Percentiles rank a stretch among this genome's conserved stretches.
These are phyloP conservation scores for Beta lomatogona DNA, from an alignment of 179 eudicot genomes.

Conservation along the genomic window DNA sequence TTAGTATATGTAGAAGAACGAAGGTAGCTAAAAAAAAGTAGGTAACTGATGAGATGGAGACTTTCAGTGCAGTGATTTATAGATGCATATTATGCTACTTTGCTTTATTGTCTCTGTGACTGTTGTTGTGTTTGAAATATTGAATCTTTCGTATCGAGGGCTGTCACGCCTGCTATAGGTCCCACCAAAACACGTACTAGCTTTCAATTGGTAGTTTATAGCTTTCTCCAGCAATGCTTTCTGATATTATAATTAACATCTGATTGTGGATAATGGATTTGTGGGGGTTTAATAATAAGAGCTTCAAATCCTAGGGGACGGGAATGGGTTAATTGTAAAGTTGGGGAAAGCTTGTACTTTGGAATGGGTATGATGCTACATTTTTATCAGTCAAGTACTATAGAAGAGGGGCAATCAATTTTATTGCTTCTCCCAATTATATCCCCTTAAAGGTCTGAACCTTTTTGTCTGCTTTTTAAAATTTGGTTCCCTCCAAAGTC, in stretches of 20 bases:
- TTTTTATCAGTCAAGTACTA: neutral
- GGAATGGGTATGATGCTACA: neutral
- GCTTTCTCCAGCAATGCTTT: neutral
- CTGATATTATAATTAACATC: neutral
- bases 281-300: neutral
- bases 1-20: neutral
- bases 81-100: slow-evolving; percentile 11
- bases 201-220: neutral
- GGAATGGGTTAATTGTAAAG: neutral
- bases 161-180: neutral
- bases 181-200: neutral
- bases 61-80: too few species aligned
- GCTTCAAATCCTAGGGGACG: neutral
- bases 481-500: neutral
- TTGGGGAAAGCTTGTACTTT: neutral
- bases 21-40: neutral
- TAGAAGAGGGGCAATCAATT: neutral
- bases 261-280: neutral
- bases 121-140: neutral
- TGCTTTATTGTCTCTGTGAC: neutral
- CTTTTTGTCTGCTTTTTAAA: neutral
- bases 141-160: slow-evolving; percentile 2
- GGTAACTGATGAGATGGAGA: neutral
- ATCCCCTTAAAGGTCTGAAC: neutral
- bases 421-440: neutral